Conservation (phyloP, 352 stramenopile species). For the Phytopythium ostracodes region DNA sequence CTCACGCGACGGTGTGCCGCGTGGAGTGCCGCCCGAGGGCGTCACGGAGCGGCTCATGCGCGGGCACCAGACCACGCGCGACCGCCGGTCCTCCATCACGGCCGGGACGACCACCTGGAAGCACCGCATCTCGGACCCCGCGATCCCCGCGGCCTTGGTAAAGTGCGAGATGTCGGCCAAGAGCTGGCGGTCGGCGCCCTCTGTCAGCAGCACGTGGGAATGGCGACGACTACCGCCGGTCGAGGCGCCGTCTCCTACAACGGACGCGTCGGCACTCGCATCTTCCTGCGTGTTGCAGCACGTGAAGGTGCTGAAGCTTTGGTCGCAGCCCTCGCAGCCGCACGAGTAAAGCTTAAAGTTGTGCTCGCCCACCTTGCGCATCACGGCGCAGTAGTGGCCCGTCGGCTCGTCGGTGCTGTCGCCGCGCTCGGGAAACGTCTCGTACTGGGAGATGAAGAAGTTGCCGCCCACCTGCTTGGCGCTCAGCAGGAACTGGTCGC, state of each 20-base stretch:
- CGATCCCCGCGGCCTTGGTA: constrained; percentile 72
- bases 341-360: constrained; percentile 88
- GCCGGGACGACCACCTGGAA: constrained; percentile 75
- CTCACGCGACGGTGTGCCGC: constrained; percentile 38
- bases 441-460: constrained; percentile 90
- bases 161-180: constrained; percentile 83
- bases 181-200: constrained; percentile 73
- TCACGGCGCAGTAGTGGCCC: constrained; percentile 74
- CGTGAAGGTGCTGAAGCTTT: constrained; percentile 80
- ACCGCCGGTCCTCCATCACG: constrained; percentile 78
- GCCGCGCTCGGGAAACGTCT: constrained; percentile 72
- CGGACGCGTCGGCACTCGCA: constrained; percentile 14
- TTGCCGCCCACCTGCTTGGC: constrained; percentile 78
- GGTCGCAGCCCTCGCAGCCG: constrained; percentile 83
- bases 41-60: constrained; percentile 64
- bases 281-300: constrained; percentile 73
- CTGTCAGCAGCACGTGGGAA: constrained; percentile 10
- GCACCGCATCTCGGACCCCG: constrained; percentile 79
- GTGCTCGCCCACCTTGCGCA: constrained; percentile 67
- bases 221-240: background rate
- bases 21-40: constrained; percentile 52
- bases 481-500: constrained; percentile 80
- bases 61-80: constrained; percentile 81
- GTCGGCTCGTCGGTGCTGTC: constrained; percentile 33
- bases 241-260: background rate